Base-by-base conservation (phyloP, 164 flowering plant species). In the Santalum album region DNA sequence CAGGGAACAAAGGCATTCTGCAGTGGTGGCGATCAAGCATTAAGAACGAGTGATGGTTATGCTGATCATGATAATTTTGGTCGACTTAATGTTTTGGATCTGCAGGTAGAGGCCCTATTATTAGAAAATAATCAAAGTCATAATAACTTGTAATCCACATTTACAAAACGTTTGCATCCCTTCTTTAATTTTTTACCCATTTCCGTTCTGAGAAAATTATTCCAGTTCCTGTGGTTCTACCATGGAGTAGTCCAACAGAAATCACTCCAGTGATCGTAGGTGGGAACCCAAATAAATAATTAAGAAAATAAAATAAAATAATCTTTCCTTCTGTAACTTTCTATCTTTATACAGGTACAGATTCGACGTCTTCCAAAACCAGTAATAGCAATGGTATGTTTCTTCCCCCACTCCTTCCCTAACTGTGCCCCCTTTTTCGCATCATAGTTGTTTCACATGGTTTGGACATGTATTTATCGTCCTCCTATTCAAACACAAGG, bases 301-400 rank as follows among this genome's bases (percentile, higher is more conserved):
- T n/a, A n/a, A n/a, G n/a, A n/a, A n/a, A n/a, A n/a, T n/a, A n/a
- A n/a, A n/a, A n/a, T n/a, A n/a, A n/a, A n/a, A n/a, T n/a, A n/a
- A 3, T 29, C 9, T 29, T 9, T 29, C 34, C 34, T 29, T 29
- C 9, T 29, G 34, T 29, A 29, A n/a, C n/a, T n/a, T n/a, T n/a
- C n/a, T 29, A 3, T 29, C 34, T 3, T 29, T 35, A 9, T 61
- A 36, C 74, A 91, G 98, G 84, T 91, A 17, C 98, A 88, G 59
- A 91, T 91, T 47, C 76, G 96, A 19, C 82, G 98, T 35, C 89
- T 88, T 58, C 98, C 98, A 5, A 91, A 91, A 65, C 98, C 98
- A 19, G 95, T 91, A 1, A 88, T 91, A 43, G 98, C 98, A 55
- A 91, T 91, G 98, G 98, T 91, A 79, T n/a, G 39, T n/a, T 34